Conservation (phyloP, 805 yeast species). For the Priceomyces fermenticarens region DNA sequence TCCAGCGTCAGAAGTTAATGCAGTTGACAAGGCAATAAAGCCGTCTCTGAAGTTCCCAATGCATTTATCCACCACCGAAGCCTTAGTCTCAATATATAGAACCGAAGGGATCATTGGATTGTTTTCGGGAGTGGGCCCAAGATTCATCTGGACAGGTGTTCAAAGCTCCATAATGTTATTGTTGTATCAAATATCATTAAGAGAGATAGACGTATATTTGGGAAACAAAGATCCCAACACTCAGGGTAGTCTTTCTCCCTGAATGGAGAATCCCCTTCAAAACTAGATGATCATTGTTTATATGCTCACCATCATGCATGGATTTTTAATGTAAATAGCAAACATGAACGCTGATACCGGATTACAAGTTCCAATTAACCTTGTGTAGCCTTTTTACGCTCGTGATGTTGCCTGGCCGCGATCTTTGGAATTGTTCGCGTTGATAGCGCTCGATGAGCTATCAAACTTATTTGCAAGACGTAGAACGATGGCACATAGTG, state of each 20-base stretch:
- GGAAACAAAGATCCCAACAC: background rate
- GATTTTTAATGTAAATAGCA: too few species aligned
- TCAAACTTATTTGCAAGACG: too few species aligned
- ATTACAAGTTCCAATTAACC: too few species aligned
- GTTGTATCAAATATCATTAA: conserved; percentile 76
- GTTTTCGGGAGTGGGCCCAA: conserved; percentile 94
- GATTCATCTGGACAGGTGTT: conserved; percentile 93
- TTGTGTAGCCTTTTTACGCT: too few species aligned
- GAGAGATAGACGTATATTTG: conserved; percentile 37
- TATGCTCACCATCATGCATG: too few species aligned
- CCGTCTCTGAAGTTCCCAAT: conserved; percentile 10
- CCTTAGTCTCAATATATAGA: conserved; percentile 47
- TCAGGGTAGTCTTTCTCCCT: background rate
- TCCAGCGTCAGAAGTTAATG: conserved; percentile 20
- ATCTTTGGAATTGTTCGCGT: too few species aligned
- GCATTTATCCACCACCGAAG: conserved; percentile 26
- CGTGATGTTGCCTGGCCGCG: too few species aligned
- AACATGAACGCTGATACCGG: too few species aligned
- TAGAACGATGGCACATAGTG: conserved; percentile 18
- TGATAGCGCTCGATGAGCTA: too few species aligned
- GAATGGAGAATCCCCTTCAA: too few species aligned
- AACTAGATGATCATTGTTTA: too few species aligned
- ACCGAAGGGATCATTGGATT: conserved; percentile 77
- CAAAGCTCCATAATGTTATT: conserved; percentile 94
- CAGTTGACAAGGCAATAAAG: conserved; percentile 1